Evolutionary conservation across 1,139 yeast species (phyloP), one percentile per base, ranked within the genome.

Genomic region (Hemisphaericaspora xylofermentans): DNA sequence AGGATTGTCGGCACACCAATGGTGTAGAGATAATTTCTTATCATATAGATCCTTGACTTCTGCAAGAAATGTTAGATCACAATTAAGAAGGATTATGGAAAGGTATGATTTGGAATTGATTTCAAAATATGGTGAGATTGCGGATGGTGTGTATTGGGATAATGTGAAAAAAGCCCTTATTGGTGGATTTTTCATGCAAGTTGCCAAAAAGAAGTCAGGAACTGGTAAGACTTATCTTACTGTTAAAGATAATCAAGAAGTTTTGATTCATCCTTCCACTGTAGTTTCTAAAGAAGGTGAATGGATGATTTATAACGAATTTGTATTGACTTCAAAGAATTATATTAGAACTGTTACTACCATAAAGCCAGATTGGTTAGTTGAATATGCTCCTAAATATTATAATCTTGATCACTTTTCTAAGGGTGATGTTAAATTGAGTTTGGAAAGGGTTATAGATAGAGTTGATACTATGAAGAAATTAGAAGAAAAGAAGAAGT

Each of bases 131-230:
- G 81, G 68, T 52, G 88, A 84, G 32, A 86, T 89, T 3, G 71
- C 70, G 32, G 74, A 70, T 45, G 93, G 93, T 0, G 62, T 60
- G 4, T 54, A 63, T 13, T 88, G 95, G 95, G 83, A 80, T 61
- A 85, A 88, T 54, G 83, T 93, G 50, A 78, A 95, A 46, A 84
- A 85, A 62, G 96, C 98, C 0, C 68, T 93, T 43, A 78, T 88
- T 7, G 80, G 89, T n/a, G 99, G 98, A 2, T 91, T 89, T 63
- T 93, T 93, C 71, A 91, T 93, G 98, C 98, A 93, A 69, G 96
- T 87, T 40, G 98, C 98, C 34, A 91, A 91, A 69, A 83, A 78
- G 65, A 83, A 78, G 66, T 77, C 84, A 43, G 84, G 85, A 33
- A 83, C 80, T 58, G 34, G 34, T 5, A 71, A 71, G 55, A 89